A percentile compares a stretch with the other conserved stretches of the same genome.
Evolutionary conservation across 2,329 filamentous ascomycete genomes (phyloP).

Genomic region (Trichoderma oligosporum): DNA sequence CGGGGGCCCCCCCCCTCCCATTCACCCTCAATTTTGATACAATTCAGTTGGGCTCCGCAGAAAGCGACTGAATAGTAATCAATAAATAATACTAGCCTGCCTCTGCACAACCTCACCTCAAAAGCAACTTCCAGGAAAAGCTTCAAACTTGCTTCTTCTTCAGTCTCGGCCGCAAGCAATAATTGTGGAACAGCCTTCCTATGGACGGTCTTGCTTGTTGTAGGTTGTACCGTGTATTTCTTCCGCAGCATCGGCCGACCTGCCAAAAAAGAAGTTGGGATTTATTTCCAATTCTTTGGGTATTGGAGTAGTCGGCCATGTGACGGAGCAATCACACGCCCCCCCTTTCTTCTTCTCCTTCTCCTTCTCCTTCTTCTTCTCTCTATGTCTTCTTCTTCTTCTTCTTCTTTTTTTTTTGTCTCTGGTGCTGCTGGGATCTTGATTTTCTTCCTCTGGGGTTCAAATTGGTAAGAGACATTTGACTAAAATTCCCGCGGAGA

Average conservation of each 20-base stretch:
- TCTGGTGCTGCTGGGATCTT: no score
- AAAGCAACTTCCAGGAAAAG: background rate
- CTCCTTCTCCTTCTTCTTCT: background rate
- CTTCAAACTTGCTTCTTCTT: background rate
- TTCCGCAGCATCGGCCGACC: background rate
- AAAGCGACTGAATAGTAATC: no score
- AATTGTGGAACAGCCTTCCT: background rate
- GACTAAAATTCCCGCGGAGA: no score
- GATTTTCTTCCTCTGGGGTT: no score
- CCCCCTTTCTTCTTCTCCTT: background rate
- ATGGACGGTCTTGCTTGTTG: background rate
- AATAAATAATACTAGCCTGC: background rate
- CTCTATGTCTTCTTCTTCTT: no score
- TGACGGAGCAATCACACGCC: background rate
- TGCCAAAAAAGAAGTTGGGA: background rate
- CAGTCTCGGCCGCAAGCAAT: background rate
- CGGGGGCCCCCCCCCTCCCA: no score
- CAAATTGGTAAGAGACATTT: no score
- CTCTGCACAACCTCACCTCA: conserved; percentile 3
- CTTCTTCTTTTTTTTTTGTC: no score
- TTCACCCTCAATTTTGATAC: no score
- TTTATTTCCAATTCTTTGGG: background rate
- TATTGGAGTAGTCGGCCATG: background rate
- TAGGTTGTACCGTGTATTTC: background rate
- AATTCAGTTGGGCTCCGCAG: background rate